These are phyloP conservation scores for Quaeritorhiza haematococci DNA, from an alignment of 371 early-diverging fungal genomes.

Conservation along the genomic window DNA sequence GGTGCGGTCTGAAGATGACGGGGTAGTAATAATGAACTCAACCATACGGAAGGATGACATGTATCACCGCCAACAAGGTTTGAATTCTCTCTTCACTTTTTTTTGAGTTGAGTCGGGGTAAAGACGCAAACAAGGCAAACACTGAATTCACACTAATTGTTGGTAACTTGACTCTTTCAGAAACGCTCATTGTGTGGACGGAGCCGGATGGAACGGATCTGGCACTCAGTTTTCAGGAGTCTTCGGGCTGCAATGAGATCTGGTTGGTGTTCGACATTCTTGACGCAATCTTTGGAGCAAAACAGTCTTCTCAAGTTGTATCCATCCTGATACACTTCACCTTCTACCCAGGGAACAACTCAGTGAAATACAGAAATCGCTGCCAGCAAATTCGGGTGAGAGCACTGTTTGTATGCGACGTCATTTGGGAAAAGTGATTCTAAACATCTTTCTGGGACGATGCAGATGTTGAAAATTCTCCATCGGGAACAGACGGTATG, in stretches of 20 bases:
- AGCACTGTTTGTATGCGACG: no score
- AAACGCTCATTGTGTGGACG: slow-evolving; percentile 89
- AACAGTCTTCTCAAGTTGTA: background rate
- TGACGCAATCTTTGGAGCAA: background rate
- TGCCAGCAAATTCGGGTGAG: slow-evolving; percentile 22
- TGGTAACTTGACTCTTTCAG: slow-evolving; percentile 38
- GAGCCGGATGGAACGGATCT: slow-evolving; percentile 72
- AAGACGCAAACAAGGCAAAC: background rate
- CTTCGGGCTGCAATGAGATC: slow-evolving; percentile 72
- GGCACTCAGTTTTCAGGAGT: slow-evolving; percentile 88
- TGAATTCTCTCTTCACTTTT: slow-evolving; percentile 3
- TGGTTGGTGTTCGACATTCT: slow-evolving; percentile 50
- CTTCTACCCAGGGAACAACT: slow-evolving; percentile 21
- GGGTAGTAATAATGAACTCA: slow-evolving; percentile 57
- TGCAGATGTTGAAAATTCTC: slow-evolving; percentile 1
- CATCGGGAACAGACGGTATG: slow-evolving; percentile 4
- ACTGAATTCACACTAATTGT: background rate
- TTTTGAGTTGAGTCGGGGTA: background rate
- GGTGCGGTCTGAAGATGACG: slow-evolving; percentile 63
- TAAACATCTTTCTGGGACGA: no score
- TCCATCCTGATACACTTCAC: background rate
- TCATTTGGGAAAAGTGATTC: no score
- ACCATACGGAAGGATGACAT: slow-evolving; percentile 57
- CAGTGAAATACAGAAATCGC: slow-evolving; percentile 17
- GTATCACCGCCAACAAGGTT: slow-evolving; percentile 81